phyloP scores from a whole-genome alignment of 306 rosid species.

The Canavalia gladiata region DNA sequence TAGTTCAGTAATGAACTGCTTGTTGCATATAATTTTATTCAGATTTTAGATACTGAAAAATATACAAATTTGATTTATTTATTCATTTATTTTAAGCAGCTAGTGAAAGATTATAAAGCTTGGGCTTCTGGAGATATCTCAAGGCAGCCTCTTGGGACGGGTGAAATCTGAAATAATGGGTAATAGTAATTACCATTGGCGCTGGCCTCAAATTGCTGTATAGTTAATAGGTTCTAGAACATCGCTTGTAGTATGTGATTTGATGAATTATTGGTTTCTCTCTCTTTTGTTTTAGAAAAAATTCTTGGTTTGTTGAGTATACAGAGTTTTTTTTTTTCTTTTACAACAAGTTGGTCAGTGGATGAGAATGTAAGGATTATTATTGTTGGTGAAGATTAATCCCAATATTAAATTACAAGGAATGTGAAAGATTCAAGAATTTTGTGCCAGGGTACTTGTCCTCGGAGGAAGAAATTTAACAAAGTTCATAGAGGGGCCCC shows the following conservation, averaged over 20 bases:
- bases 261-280: constrained; percentile 15
- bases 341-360: not conserved
- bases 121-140: constrained; percentile 78
- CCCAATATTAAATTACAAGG: constrained; percentile 11
- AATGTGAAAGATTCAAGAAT: constrained; percentile 11
- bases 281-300: no score
- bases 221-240: constrained; percentile 37
- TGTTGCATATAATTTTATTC: constrained; percentile 29
- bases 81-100: constrained; percentile 61
- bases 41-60: constrained; percentile 11
- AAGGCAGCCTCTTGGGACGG: constrained; percentile 73
- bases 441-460: not conserved
- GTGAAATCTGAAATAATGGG: constrained; percentile 53
- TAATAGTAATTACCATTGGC: constrained; percentile 24
- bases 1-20: constrained; percentile 17
- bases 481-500: not conserved
- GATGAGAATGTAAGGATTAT: not conserved
- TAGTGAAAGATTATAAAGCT: constrained; percentile 89
- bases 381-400: constrained; percentile 9
- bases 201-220: constrained; percentile 35
- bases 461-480: not conserved
- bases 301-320: constrained; percentile 24
- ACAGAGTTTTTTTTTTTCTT: not conserved
- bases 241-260: constrained; percentile 14
- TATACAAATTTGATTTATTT: constrained; percentile 13